Base-by-base conservation (phyloP, 2,329 filamentous ascomycete genomes). In the Exophiala spinifera region DNA sequence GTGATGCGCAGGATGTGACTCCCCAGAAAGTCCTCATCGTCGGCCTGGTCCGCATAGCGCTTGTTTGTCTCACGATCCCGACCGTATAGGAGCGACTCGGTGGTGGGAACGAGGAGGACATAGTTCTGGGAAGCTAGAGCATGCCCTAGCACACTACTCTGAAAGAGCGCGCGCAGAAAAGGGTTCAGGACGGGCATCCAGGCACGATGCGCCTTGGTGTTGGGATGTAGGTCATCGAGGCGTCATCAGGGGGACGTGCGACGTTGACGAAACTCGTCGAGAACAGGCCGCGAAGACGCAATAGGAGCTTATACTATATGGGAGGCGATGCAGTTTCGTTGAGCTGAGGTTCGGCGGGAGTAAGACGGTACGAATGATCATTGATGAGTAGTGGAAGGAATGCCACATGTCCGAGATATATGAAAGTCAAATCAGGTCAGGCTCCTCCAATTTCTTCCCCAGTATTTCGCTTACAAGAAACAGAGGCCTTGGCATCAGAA, bases 131-230 rank as follows among this genome's bases (percentile, higher is more conserved):
- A 82, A 51, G 94, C 91, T 61, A 86, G 84, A 79, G 94, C 97
- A 85, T 97, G 92, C 67, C 87, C 79, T 65, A 88, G 87, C 70
- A 96, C 82, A 72, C 89, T 85, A 83, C 91, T 97, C 79, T 90
- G 91, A 82, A 96, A 96, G 85, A 99, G 97, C 81, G 92, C 91
- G 80, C 89, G 87, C 74, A 99, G 82, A 77, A 96, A 97, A 73
- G 94, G 94, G 77, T 99, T 99, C 85, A 97, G 82, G 79, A 94
- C 90, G 86, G 91, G 91, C 91, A 96, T 96, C 85, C 87, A 87
- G 79, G 62, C 64, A 58, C 56, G 57, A 60, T 61, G 56, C 54
- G 62, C 62, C 62, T 58, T 56, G 34, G 28, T 34, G 19, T 51
- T 31, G 46, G 47, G 55, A 37, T 50, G 47, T 46, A 31, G 45